Conservation (phyloP, 2,329 filamentous ascomycete genomes). For the Aureobasidium sp. region DNA sequence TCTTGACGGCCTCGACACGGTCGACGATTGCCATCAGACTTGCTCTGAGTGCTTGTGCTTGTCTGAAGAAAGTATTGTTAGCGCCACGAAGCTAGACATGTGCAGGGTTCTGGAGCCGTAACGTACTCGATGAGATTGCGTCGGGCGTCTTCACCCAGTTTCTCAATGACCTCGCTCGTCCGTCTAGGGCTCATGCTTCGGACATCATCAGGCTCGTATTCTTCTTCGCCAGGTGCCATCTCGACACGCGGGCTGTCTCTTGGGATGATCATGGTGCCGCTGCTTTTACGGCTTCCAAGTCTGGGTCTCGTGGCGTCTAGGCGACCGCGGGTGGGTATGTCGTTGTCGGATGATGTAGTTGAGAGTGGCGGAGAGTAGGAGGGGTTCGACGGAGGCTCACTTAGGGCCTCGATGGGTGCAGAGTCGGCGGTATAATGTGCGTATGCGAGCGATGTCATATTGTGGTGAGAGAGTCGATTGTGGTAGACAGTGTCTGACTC, state of each 20-base stretch:
- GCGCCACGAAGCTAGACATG: neutral
- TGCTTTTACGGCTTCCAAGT: conserved; percentile 63
- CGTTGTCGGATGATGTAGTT: conserved; percentile 9
- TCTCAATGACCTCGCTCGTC: conserved; percentile 84
- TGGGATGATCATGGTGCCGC: conserved; percentile 70
- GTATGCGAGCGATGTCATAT: conserved; percentile 8
- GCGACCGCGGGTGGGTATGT: conserved; percentile 1
- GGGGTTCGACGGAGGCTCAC: conserved; percentile 2
- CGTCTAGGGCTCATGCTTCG: conserved; percentile 88
- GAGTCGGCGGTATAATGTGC: neutral
- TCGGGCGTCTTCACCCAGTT: conserved; percentile 73
- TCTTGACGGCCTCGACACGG: conserved; percentile 86
- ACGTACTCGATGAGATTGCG: conserved; percentile 53
- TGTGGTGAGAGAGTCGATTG: neutral
- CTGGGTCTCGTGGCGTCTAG: conserved; percentile 37
- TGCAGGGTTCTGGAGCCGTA: neutral
- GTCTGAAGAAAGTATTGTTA: conserved; percentile 43
- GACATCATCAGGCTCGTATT: conserved; percentile 80
- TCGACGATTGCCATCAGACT: conserved; percentile 84
- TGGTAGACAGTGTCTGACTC: neutral
- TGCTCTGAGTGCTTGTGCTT: conserved; percentile 80
- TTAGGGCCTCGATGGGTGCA: neutral
- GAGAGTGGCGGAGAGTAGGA: conserved; percentile 4
- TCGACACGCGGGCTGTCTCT: conserved; percentile 63
- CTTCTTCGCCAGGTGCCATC: conserved; percentile 52